These are phyloP conservation scores for Turritis glabra DNA, from an alignment of 345 rosid species.

Conservation along the genomic window DNA sequence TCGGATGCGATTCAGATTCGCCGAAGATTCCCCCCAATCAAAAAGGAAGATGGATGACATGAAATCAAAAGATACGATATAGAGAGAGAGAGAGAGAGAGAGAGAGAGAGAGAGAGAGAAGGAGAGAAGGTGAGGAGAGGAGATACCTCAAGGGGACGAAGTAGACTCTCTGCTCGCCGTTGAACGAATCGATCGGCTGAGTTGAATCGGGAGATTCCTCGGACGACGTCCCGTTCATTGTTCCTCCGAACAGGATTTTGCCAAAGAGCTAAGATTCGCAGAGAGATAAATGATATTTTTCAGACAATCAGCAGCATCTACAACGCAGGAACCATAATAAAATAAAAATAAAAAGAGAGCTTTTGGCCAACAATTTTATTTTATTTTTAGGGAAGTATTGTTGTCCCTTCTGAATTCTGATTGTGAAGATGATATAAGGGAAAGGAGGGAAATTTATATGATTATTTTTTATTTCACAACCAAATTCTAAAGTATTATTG, in stretches of 20 bases:
- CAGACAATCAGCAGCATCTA: constrained; percentile 36
- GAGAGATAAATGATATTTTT: constrained; percentile 9
- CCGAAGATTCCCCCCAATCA: constrained; percentile 28
- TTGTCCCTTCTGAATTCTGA: too few relatives aligned
- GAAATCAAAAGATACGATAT: neutral
- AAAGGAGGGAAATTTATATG: constrained; percentile 38
- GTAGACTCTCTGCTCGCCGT: constrained; percentile 86
- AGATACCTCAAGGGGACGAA: constrained; percentile 79
- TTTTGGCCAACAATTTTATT: neutral
- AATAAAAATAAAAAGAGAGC: neutral
- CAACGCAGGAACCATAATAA: neutral
- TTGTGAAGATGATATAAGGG: constrained; percentile 22
- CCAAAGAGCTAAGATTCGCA: constrained; percentile 1
- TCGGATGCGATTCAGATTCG: constrained; percentile 34
- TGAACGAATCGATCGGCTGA: constrained; percentile 58
- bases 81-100: neutral
- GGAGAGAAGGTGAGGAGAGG: neutral
- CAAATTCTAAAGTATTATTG: neutral
- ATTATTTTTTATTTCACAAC: too few relatives aligned
- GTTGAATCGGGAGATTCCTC: constrained; percentile 62
- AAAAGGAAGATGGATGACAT: neutral
- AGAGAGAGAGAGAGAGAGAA: neutral
- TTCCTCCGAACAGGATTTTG: constrained; percentile 24
- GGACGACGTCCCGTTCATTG: constrained; percentile 38
- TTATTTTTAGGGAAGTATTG: neutral